Evolutionary conservation across 2,329 filamentous ascomycete genomes (phyloP), one percentile per base, ranked within the genome.

Genomic region (Aurifilum marmelostoma): DNA sequence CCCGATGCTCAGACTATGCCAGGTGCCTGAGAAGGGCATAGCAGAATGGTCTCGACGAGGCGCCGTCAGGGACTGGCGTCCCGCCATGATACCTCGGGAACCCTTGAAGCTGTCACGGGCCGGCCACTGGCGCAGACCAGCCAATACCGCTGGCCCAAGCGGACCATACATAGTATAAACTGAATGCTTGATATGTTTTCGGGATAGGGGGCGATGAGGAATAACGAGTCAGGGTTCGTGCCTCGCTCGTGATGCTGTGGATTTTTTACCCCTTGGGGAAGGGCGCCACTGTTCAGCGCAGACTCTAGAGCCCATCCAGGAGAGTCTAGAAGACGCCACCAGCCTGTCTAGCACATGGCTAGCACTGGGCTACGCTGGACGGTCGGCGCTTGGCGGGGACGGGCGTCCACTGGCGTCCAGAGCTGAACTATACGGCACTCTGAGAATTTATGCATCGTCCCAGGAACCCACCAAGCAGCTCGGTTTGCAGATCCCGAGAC

Each of bases 301-400:
- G 32, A 61, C 18, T 24, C 37, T n/a, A 34, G 18, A 34, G 39
- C 34, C 11, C 37, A 37, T 21, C n/a, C 43, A n/a, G 18, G 6
- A 62, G 58, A 39, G 41, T 63, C 61, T 63, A 63, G 39, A 63
- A 50, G 61, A 63, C 61, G 61, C 61, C 61, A 63, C 61, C 16
- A 11, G 18, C n/a, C 18, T 63, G 41, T 24, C 8, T 37, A 32
- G 61, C 21, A 47, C 43, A 21, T 47, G 43, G 43, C 43, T 47
- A 47, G 43, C 43, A 47, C 21, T 47, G 43, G 43, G 43, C 43
- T 47, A 47, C 21, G 43, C 43, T 47, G 43, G 21, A 47, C 43
- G 18, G n/a, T 47, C 14, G 24, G 50, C 24, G 27, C n/a, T 43
- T 29, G 32, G 56, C 32, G 32, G 29, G 32, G 32, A 5, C 18